phyloP scores from a whole-genome alignment of 2,329 filamentous ascomycete species.

The Sarocladiaceae sp. region DNA sequence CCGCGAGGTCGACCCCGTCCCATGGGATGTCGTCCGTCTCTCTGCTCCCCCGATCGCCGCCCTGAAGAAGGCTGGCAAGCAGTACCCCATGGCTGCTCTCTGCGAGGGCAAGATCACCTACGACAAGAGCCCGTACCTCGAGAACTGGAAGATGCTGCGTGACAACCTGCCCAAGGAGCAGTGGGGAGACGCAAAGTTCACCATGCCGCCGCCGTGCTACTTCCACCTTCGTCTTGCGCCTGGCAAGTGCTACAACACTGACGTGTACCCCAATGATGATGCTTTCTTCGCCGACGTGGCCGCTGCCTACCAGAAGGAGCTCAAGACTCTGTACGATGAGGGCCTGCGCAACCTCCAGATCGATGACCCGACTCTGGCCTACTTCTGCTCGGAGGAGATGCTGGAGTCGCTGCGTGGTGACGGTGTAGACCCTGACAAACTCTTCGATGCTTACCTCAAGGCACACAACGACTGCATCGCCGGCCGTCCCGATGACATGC shows the following conservation, averaged over 20 bases:
- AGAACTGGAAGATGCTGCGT: slow-evolving; percentile 33
- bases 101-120: slow-evolving; percentile 37
- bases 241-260: slow-evolving; percentile 45
- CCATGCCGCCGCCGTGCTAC: slow-evolving; percentile 60
- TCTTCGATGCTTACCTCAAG: slow-evolving; percentile 64
- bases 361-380: slow-evolving; percentile 56
- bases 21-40: slow-evolving; percentile 29
- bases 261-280: slow-evolving; percentile 44
- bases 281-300: slow-evolving; percentile 53
- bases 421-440: slow-evolving; percentile 55
- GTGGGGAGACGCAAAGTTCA: slow-evolving; percentile 61
- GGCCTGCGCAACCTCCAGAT: slow-evolving; percentile 53
- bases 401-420: slow-evolving; percentile 48
- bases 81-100: slow-evolving; percentile 32
- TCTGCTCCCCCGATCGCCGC: slow-evolving; percentile 33
- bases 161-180: slow-evolving; percentile 47
- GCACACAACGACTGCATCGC: slow-evolving; percentile 66
- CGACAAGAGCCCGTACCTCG: slow-evolving; percentile 34
- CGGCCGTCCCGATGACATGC: slow-evolving; percentile 56
- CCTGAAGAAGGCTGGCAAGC: slow-evolving; percentile 30
- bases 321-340: slow-evolving; percentile 47
- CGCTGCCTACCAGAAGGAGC: slow-evolving; percentile 47
- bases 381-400: slow-evolving; percentile 66
- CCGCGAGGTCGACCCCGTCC: slow-evolving; percentile 30
- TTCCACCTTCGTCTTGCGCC: slow-evolving; percentile 52